Percentiles rank a stretch among this genome's conserved stretches.
Evolutionary conservation across 345 rosid species (phyloP).

Genomic region (Limnanthes douglasii): DNA sequence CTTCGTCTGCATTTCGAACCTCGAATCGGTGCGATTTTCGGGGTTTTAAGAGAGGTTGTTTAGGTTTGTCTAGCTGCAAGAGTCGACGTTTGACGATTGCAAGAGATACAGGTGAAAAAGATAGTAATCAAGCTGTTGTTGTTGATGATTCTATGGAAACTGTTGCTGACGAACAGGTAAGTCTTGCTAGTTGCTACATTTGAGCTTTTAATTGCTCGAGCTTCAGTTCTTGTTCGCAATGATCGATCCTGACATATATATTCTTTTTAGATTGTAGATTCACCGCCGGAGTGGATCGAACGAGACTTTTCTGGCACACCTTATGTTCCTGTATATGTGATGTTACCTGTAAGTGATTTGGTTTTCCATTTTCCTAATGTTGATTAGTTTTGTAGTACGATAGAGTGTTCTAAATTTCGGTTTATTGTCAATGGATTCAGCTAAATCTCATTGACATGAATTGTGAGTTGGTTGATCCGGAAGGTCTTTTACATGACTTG

Average conservation of each 20-base stretch:
- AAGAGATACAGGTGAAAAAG: slow-evolving; percentile 11
- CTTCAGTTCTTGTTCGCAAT: too few relatives aligned
- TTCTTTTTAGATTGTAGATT: slow-evolving; percentile 13
- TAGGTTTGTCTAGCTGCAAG: slow-evolving; percentile 5
- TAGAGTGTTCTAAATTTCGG: background rate
- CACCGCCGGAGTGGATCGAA: slow-evolving; percentile 22
- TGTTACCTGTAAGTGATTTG: slow-evolving; percentile 60
- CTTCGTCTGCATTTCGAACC: slow-evolving; percentile 7
- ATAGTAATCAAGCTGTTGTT: slow-evolving; percentile 11
- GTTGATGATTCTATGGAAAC: slow-evolving; percentile 11
- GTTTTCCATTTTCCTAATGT: background rate
- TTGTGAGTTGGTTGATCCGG: slow-evolving; percentile 56
- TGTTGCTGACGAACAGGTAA: slow-evolving; percentile 18
- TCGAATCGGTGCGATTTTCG: slow-evolving; percentile 7
- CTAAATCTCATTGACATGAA: slow-evolving; percentile 62
- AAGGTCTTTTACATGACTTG: slow-evolving; percentile 44
- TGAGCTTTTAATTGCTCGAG: too few relatives aligned
- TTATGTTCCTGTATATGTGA: slow-evolving; percentile 78
- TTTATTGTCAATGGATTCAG: slow-evolving; percentile 7
- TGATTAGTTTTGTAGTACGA: background rate
- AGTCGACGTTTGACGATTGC: slow-evolving; percentile 8
- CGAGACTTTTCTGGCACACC: slow-evolving; percentile 76
- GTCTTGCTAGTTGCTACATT: too few relatives aligned
- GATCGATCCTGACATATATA: too few relatives aligned
- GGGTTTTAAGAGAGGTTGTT: slow-evolving; percentile 11